Percentiles rank a stretch among this genome's conserved stretches.
Conservation (phyloP, 139 green algal species). For the Pseudopediastrum boryanum region DNA sequence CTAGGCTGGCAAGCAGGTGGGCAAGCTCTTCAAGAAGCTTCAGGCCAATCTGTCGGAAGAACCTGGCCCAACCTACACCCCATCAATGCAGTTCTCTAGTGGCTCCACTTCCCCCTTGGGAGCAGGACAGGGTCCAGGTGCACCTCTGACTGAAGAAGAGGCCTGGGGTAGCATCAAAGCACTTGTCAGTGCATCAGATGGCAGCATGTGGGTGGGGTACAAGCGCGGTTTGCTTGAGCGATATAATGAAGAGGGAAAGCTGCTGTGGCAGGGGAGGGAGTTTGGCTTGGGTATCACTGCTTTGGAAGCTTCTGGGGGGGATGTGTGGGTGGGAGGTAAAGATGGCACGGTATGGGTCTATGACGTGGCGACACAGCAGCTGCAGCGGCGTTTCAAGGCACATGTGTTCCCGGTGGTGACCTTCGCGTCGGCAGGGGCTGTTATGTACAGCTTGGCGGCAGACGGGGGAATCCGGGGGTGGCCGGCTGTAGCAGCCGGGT, state of each 20-base stretch:
- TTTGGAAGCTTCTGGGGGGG: constrained; percentile 37
- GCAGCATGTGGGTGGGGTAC: constrained; percentile 65
- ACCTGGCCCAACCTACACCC: too few species aligned
- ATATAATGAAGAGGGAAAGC: constrained; percentile 60
- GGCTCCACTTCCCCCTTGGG: too few species aligned
- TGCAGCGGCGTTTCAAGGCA: constrained; percentile 53
- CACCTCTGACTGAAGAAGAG: too few species aligned
- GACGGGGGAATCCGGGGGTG: constrained; percentile 74
- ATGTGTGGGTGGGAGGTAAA: constrained; percentile 68
- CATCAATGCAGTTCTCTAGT: too few species aligned
- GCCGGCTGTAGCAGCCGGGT: constrained; percentile 34
- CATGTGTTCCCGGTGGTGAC: constrained; percentile 53
- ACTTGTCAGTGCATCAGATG: constrained; percentile 50
- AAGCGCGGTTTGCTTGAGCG: constrained; percentile 62
- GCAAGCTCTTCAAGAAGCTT: constrained; percentile 57
- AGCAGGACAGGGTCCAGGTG: too few species aligned
- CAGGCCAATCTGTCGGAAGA: constrained; percentile 39
- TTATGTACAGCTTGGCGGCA: constrained; percentile 64
- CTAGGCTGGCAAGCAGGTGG: constrained; percentile 56
- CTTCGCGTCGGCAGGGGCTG: constrained; percentile 50
- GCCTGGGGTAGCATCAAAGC: constrained; percentile 29
- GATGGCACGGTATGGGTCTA: constrained; percentile 57
- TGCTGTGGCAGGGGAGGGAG: constrained; percentile 33
- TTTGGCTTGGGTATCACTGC: constrained; percentile 40
- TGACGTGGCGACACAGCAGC: constrained; percentile 1